Base-by-base conservation (phyloP, 73 alveolate species). In the Stentor coeruleus region DNA sequence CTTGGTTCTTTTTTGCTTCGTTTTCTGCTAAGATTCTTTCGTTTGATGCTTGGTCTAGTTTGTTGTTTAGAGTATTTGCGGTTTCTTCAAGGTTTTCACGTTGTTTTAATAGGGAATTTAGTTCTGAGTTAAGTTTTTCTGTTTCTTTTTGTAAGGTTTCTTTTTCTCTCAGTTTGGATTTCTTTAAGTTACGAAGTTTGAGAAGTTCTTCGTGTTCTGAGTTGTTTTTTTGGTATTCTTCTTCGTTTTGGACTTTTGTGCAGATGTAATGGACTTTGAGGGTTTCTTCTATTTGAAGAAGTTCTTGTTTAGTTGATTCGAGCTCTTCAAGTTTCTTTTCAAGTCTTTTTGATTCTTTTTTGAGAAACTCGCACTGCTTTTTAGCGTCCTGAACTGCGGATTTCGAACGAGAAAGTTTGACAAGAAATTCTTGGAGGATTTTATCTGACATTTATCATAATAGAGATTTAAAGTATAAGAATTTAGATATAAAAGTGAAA, bases 201-300 rank as follows among this genome's bases (percentile, higher is more conserved):
- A n/a, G 26, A 0, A 75, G 83, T n/a, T 75, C 83, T 75, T 75
- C 83, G 84, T 75, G 83, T n/a, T 75, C 83, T 1, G 20, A n/a
- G 28, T 28, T 40, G 3, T 75, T 37, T 40, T 75, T 75, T 75
- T 75, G 59, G 83, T 15, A 39, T 75, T 75, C 39, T 33, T 75
- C 83, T 38, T 75, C 83, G 38, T 75, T 75, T 2, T 75, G 83
- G 2, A 75, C 83, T 40, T 75, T 75, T 20, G 83, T 75, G 38
- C 77, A 39, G 38, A 75, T 75, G 38, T 75, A 75, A 38, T 75
- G 83, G 39, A 75, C 83, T 75, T 75, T 75, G n/a, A 75, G 66
- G 37, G 41, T 75, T 38, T 75, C 83, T 75, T 75, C 83, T 20
- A 66, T 66, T 66, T 66, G 36, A 14, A 66, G 2, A 20, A 66